phyloP scores from a whole-genome alignment of 1,284 basidiomycete species.

The Pseudozyma thailandica region DNA sequence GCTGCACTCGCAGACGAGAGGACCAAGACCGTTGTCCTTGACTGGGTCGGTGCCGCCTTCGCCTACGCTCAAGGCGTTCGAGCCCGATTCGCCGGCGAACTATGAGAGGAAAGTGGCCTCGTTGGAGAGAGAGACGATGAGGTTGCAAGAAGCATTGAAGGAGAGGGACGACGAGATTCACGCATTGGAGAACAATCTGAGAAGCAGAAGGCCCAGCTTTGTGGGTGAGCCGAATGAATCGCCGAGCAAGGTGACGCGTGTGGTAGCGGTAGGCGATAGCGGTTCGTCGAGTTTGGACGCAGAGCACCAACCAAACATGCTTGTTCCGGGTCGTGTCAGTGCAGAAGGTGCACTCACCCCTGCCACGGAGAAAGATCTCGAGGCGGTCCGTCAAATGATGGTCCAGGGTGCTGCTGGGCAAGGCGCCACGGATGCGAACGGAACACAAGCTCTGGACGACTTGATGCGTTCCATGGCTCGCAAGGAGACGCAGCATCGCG shows the following conservation, averaged over 20 bases:
- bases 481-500: conserved; percentile 86
- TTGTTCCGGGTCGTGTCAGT: background rate
- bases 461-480: conserved; percentile 81
- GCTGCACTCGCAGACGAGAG: conserved; percentile 24
- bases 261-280: background rate
- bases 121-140: conserved; percentile 58
- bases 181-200: conserved; percentile 41
- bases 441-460: conserved; percentile 43
- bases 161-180: conserved; percentile 60
- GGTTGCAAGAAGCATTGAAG: conserved; percentile 56
- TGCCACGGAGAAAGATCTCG: conserved; percentile 41
- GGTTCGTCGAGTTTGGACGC: background rate
- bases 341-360: conserved; percentile 26
- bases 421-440: conserved; percentile 15
- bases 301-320: conserved; percentile 4
- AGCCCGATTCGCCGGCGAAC: conserved; percentile 51
- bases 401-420: conserved; percentile 3
- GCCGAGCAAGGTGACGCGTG: conserved; percentile 9
- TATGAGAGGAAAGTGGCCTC: conserved; percentile 60
- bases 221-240: background rate
- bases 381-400: conserved; percentile 37
- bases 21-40: conserved; percentile 54
- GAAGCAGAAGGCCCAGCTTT: conserved; percentile 9
- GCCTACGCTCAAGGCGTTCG: conserved; percentile 49
- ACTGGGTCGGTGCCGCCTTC: conserved; percentile 54